These are phyloP conservation scores for Phialophora macrospora DNA, from an alignment of 2,329 filamentous ascomycete genomes.

Conservation along the genomic window DNA sequence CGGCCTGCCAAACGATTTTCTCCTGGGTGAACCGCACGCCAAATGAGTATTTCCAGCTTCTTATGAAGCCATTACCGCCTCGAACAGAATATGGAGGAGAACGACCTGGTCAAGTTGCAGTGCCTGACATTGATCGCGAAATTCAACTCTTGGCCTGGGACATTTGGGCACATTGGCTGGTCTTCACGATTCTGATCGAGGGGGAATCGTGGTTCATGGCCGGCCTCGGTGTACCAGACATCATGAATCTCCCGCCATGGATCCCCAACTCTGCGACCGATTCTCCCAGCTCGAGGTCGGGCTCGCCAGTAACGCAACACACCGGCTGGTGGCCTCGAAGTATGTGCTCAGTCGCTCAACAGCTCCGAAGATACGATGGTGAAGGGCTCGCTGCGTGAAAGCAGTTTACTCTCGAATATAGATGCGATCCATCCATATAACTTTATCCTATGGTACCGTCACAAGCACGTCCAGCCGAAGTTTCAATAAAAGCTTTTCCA, in stretches of 20 bases:
- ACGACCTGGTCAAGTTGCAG: background rate
- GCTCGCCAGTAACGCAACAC: background rate
- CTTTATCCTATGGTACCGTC: background rate
- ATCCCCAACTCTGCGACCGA: background rate
- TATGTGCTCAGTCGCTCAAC: slow-evolving; percentile 21
- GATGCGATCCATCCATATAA: background rate
- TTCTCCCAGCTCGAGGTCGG: background rate
- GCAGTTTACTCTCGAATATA: background rate
- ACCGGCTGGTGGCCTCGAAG: slow-evolving; percentile 12
- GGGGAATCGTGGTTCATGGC: slow-evolving; percentile 17
- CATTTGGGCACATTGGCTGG: slow-evolving; percentile 27
- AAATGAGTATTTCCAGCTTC: slow-evolving; percentile 13
- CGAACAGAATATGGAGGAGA: background rate
- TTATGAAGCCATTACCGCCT: background rate
- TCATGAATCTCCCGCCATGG: slow-evolving; percentile 13
- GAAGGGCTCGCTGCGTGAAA: background rate
- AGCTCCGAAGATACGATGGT: slow-evolving; percentile 10
- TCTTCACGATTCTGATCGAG: slow-evolving; percentile 24
- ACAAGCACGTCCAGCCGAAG: too few species aligned
- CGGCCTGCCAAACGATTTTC: slow-evolving; percentile 9
- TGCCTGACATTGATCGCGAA: slow-evolving; percentile 8
- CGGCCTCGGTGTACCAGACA: slow-evolving; percentile 20
- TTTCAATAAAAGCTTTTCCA: too few species aligned
- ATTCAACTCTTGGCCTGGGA: slow-evolving; percentile 28
- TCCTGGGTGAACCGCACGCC: slow-evolving; percentile 21